Evolutionary conservation across 2,329 filamentous ascomycete species (phyloP).

Genomic region (Colletotrichum salicis): DNA sequence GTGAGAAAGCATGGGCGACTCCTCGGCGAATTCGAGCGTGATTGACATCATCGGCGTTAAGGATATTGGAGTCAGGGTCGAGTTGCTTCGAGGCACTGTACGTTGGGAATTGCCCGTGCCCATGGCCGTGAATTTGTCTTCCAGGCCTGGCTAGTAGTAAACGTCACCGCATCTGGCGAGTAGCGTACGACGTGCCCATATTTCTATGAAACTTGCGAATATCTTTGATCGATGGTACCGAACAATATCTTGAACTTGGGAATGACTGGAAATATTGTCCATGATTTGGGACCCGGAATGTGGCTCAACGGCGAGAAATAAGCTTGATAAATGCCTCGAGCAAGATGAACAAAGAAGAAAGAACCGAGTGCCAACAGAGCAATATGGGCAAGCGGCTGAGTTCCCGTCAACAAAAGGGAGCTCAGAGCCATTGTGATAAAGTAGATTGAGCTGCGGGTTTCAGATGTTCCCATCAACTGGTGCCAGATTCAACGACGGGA

Average conservation of each 20-base stretch:
- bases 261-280: neutral
- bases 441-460: neutral
- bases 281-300: neutral
- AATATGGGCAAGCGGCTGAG: neutral
- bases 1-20: slow-evolving; percentile 43
- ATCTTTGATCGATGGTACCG: slow-evolving; percentile 26
- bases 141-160: slow-evolving; percentile 47
- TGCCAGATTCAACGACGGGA: too few relatives aligned
- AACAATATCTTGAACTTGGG: neutral
- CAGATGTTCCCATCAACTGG: too few relatives aligned
- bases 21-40: slow-evolving; percentile 12
- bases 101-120: neutral
- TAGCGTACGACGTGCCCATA: slow-evolving; percentile 58
- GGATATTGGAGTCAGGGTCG: slow-evolving; percentile 8
- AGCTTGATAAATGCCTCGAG: slow-evolving; percentile 3
- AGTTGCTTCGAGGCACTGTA: neutral
- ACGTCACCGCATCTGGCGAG: slow-evolving; percentile 57
- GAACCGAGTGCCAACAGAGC: neutral
- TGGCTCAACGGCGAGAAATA: neutral
- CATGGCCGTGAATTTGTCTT: slow-evolving; percentile 48
- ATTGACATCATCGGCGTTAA: slow-evolving; percentile 3
- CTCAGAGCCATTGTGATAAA: neutral
- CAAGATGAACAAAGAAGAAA: neutral
- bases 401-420: neutral
- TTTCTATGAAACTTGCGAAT: slow-evolving; percentile 45